Evolutionary conservation across 1,284 basidiomycete species (phyloP).

Genomic region (Ceratobasidium sp.): DNA sequence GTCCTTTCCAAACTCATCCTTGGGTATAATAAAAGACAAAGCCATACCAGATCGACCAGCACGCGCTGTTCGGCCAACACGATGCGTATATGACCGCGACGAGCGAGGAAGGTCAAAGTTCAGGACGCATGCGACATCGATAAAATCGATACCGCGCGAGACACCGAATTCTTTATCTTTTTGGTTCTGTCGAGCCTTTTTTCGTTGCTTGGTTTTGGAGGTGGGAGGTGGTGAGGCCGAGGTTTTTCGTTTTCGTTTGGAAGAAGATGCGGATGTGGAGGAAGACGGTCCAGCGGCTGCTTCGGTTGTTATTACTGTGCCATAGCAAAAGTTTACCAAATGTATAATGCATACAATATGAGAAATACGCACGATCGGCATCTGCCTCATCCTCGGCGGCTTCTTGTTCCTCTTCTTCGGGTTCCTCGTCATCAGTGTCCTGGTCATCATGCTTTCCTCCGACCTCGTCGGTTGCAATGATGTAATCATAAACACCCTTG

Average conservation of each 20-base stretch:
- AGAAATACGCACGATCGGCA: constrained; percentile 44
- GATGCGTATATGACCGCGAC: constrained; percentile 90
- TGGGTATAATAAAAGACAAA: constrained; percentile 87
- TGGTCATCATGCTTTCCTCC: constrained; percentile 60
- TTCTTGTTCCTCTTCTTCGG: constrained; percentile 50
- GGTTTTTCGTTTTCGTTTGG: constrained; percentile 45
- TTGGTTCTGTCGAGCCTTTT: constrained; percentile 45
- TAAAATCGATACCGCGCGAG: constrained; percentile 95
- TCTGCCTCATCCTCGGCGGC: constrained; percentile 53
- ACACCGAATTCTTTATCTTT: constrained; percentile 88
- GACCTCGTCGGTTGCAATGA: constrained; percentile 96
- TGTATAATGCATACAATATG: background rate
- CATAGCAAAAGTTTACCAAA: background rate
- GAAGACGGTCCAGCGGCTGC: background rate
- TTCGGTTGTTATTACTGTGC: constrained; percentile 23
- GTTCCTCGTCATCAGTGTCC: constrained; percentile 57
- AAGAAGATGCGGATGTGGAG: constrained; percentile 1
- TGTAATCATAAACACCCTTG: constrained; percentile 97
- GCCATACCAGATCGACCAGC: constrained; percentile 94
- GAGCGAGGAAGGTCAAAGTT: constrained; percentile 97
- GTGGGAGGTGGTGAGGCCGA: constrained; percentile 43
- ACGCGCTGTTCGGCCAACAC: constrained; percentile 94
- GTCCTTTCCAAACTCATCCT: constrained; percentile 77
- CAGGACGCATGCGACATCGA: constrained; percentile 96
- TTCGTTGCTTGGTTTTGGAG: constrained; percentile 44